A percentile compares a stretch with the other conserved stretches of the same genome.
These are phyloP conservation scores for Paraconiothyrium sp. DNA, from an alignment of 2,329 filamentous ascomycete species.

Conservation along the genomic window DNA sequence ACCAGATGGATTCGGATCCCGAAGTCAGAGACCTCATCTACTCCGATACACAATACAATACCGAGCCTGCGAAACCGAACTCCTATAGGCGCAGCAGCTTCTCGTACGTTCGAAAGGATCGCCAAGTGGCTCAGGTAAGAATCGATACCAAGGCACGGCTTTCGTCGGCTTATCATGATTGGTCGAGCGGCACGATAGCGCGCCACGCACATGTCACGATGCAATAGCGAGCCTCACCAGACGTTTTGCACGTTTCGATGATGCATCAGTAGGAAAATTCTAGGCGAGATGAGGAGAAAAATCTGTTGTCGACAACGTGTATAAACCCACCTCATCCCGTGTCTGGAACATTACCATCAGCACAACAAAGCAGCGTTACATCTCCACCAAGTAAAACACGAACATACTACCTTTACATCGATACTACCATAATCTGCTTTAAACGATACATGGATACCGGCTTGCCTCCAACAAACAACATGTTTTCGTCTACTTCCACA, in stretches of 20 bases:
- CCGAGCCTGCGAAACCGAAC: background rate
- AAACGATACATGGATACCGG: background rate
- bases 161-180: slow-evolving; percentile 17
- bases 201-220: slow-evolving; percentile 15
- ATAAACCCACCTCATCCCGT: slow-evolving; percentile 15
- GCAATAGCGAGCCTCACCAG: slow-evolving; percentile 14
- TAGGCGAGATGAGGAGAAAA: slow-evolving; percentile 9
- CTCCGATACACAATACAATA: slow-evolving; percentile 15
- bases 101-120: slow-evolving; percentile 4
- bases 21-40: background rate
- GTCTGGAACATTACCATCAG: slow-evolving; percentile 11
- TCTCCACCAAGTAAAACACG: slow-evolving; percentile 1
- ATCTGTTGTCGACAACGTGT: slow-evolving; percentile 2
- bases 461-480: slow-evolving; percentile 1
- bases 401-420: background rate
- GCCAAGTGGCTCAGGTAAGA: slow-evolving; percentile 15
- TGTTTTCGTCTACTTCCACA: slow-evolving; percentile 8
- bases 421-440: background rate
- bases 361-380: slow-evolving; percentile 14
- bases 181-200: slow-evolving; percentile 8
- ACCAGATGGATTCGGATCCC: slow-evolving; percentile 1
- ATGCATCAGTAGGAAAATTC: slow-evolving; percentile 9
- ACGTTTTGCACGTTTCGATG: slow-evolving; percentile 11
- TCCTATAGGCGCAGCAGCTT: slow-evolving; percentile 14
- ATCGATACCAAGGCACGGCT: slow-evolving; percentile 12